Percentiles rank a stretch among this genome's conserved stretches.
Conservation (phyloP, 495 filamentous ascomycete genomes). For the Paragyromitra xinjiangensis region DNA sequence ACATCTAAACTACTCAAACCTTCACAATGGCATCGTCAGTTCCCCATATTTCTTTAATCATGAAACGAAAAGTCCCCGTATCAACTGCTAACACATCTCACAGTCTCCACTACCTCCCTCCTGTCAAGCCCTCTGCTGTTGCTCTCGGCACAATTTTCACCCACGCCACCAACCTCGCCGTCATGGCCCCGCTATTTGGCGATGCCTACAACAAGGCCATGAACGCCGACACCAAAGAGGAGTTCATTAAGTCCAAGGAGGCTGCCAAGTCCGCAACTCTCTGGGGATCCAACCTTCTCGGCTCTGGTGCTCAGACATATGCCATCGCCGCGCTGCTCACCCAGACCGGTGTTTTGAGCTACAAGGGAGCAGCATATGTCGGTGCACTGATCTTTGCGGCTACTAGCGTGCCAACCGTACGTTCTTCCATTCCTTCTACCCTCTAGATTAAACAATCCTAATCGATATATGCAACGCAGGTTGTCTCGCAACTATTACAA, state of each 20-base stretch:
- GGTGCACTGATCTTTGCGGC: constrained; percentile 91
- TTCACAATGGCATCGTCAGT: constrained; percentile 48
- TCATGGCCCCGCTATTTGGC: constrained; percentile 90
- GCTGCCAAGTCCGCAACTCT: constrained; percentile 84
- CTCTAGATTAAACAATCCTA: neutral
- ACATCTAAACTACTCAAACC: neutral
- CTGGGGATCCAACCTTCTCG: constrained; percentile 88
- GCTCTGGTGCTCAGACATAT: constrained; percentile 90
- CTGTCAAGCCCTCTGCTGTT: constrained; percentile 97
- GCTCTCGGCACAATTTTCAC: constrained; percentile 95
- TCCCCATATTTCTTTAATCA: neutral
- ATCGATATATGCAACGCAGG: constrained; percentile 62
- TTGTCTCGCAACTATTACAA: constrained; percentile 83
- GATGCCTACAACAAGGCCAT: constrained; percentile 95
- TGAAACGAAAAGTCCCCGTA: neutral
- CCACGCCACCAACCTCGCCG: constrained; percentile 80
- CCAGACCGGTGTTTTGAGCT: constrained; percentile 89
- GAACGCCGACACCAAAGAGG: constrained; percentile 90
- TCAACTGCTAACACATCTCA: constrained; percentile 27
- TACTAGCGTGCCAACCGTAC: constrained; percentile 84
- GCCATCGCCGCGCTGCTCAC: constrained; percentile 96
- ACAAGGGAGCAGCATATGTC: constrained; percentile 96
- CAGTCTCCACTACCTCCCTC: constrained; percentile 70
- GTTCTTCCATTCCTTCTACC: constrained; percentile 57
- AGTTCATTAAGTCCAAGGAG: constrained; percentile 93